These are phyloP conservation scores for Podila clonocystis DNA, from an alignment of 192 early-diverging fungal genomes.

Conservation along the genomic window DNA sequence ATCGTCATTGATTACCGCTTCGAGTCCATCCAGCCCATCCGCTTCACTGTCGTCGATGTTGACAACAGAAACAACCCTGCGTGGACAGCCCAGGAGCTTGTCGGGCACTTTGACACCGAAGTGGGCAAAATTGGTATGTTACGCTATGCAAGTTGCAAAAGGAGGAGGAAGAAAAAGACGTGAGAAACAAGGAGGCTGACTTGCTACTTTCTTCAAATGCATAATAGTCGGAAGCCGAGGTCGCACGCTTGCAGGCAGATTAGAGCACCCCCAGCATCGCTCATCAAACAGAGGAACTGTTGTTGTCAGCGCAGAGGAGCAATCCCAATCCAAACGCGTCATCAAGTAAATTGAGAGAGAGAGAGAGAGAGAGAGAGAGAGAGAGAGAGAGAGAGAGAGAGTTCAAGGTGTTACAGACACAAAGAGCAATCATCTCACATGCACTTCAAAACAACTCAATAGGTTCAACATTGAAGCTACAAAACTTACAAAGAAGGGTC, in stretches of 20 bases:
- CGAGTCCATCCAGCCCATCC: constrained; percentile 55
- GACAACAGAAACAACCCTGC: constrained; percentile 48
- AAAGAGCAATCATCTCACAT: background rate
- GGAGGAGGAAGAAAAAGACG: background rate
- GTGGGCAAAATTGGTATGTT: constrained; percentile 51
- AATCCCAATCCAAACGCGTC: constrained; percentile 49
- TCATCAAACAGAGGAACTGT: constrained; percentile 52
- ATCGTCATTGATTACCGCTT: constrained; percentile 61
- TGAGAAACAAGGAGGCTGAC: too few species aligned
- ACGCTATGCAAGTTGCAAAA: too few species aligned
- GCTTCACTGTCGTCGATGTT: constrained; percentile 52
- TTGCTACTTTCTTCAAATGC: too few species aligned
- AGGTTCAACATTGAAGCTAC: constrained; percentile 48
- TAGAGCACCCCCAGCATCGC: constrained; percentile 44
- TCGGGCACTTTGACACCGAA: constrained; percentile 56
- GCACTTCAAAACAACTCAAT: background rate
- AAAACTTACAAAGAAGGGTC: constrained; percentile 35
- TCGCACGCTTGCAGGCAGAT: constrained; percentile 34
- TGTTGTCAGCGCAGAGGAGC: constrained; percentile 59
- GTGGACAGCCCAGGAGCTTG: constrained; percentile 51
- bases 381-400: background rate
- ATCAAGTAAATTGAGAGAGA: constrained; percentile 13
- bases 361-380: background rate
- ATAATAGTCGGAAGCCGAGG: constrained; percentile 47
- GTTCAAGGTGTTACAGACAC: background rate